Conservation (phyloP, 176 grass and related monocot species). For the Eragrostis nindensis region DNA sequence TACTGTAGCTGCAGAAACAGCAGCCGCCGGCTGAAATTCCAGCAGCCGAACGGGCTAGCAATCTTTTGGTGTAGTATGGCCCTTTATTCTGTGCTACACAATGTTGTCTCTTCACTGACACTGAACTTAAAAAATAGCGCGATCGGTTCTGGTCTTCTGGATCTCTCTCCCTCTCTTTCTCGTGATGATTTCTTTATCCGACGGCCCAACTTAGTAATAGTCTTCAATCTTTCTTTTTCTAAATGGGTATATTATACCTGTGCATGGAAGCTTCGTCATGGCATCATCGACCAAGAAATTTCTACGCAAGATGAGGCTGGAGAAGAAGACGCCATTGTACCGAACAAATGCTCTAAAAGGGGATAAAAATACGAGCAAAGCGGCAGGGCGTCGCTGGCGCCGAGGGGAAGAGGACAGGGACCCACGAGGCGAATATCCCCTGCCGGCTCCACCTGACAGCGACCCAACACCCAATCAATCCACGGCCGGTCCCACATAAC, state of each 20-base stretch:
- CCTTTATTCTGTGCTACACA: no score
- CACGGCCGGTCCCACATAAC: neutral
- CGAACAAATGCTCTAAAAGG: neutral
- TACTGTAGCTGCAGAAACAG: no score
- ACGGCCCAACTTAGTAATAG: neutral
- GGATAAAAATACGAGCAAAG: neutral
- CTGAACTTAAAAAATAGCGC: no score
- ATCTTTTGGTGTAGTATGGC: no score
- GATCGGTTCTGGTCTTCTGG: no score
- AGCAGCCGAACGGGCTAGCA: no score
- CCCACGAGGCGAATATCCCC: conserved; percentile 44
- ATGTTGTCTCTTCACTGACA: no score
- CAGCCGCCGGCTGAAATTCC: no score
- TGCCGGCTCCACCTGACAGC: neutral
- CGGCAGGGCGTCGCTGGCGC: neutral
- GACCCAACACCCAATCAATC: conserved; percentile 27
- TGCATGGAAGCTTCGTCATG: neutral
- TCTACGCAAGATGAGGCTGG: neutral
- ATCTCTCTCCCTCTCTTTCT: neutral
- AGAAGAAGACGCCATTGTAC: neutral
- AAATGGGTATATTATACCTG: neutral
- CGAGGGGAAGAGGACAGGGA: conserved; percentile 22
- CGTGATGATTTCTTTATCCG: neutral
- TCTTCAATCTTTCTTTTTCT: no score
- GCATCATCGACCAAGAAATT: neutral